phyloP scores from a whole-genome alignment of 768 basidiomycete genomes.

The Strobilomyces dryophilus region DNA sequence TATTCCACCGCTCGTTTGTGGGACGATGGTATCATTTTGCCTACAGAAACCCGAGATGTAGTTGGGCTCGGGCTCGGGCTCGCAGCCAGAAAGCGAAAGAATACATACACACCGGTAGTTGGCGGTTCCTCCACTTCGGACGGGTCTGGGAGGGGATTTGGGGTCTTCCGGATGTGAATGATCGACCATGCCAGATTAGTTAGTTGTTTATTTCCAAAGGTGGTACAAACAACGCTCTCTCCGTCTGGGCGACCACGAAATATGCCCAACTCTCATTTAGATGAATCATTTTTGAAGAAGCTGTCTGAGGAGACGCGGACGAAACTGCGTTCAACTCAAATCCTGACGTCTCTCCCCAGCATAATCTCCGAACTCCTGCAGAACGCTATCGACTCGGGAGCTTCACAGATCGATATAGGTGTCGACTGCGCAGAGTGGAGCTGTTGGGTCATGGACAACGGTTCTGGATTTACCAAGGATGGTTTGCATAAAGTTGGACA shows the following conservation, averaged over 20 bases:
- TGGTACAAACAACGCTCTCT: slow-evolving; percentile 22
- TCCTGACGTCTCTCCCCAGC: slow-evolving; percentile 77
- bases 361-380: slow-evolving; percentile 84
- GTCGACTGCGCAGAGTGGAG: slow-evolving; percentile 75
- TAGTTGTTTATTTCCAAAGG: slow-evolving; percentile 24
- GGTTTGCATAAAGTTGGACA: slow-evolving; percentile 53
- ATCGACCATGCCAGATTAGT: slow-evolving; percentile 22
- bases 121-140: slow-evolving; percentile 52
- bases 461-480: slow-evolving; percentile 64
- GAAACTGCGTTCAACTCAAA: slow-evolving; percentile 76
- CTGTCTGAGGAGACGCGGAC: slow-evolving; percentile 63
- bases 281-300: slow-evolving; percentile 23
- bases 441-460: slow-evolving; percentile 86
- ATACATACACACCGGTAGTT: slow-evolving; percentile 7
- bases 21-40: slow-evolving; percentile 91
- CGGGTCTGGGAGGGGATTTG: slow-evolving; percentile 68
- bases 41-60: slow-evolving; percentile 83
- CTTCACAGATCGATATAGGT: slow-evolving; percentile 64
- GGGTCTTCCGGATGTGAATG: slow-evolving; percentile 84
- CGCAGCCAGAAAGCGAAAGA: slow-evolving; percentile 45
- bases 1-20: slow-evolving; percentile 92
- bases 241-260: not conserved
- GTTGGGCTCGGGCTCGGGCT: slow-evolving; percentile 85
- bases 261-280: not conserved
- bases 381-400: slow-evolving; percentile 83